Conservation (phyloP, 2,329 filamentous ascomycete species). For the Sarocladiaceae sp. region DNA sequence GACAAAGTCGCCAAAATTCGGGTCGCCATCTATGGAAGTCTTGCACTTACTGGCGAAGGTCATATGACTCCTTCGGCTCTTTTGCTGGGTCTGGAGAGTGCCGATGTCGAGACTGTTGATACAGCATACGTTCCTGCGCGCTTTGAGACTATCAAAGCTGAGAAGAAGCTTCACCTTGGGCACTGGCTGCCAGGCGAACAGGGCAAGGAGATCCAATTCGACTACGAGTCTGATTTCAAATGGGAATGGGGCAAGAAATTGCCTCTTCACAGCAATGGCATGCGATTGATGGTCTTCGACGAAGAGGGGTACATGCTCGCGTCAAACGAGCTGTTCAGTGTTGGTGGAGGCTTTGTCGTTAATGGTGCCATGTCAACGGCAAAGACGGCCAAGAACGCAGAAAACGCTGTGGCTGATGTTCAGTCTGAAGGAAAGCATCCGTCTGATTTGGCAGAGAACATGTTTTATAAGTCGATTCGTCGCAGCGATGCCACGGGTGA, state of each 20-base stretch:
- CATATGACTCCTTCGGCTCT: constrained; percentile 49
- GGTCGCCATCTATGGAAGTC: constrained; percentile 44
- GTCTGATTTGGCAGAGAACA: constrained; percentile 45
- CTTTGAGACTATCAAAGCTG: constrained; percentile 41
- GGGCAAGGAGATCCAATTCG: constrained; percentile 42
- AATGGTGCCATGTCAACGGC: constrained; percentile 43
- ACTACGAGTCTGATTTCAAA: constrained; percentile 43
- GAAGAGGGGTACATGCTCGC: constrained; percentile 41
- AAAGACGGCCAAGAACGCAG: constrained; percentile 14
- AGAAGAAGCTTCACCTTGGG: constrained; percentile 39
- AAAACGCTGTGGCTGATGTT: constrained; percentile 16
- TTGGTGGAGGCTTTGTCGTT: constrained; percentile 49
- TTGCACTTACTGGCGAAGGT: constrained; percentile 46
- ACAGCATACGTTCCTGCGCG: constrained; percentile 42
- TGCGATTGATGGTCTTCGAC: constrained; percentile 48
- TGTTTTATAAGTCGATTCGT: constrained; percentile 48
- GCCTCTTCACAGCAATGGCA: constrained; percentile 48
- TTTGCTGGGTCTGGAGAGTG: constrained; percentile 44
- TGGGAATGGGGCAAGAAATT: constrained; percentile 50
- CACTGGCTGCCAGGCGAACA: constrained; percentile 33
- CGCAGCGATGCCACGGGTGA: constrained; percentile 41
- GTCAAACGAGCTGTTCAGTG: constrained; percentile 47
- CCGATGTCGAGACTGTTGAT: constrained; percentile 45
- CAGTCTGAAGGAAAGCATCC: constrained; percentile 28
- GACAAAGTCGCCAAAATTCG: constrained; percentile 42